These are phyloP conservation scores for Discostella stelligera DNA, from an alignment of 352 stramenopile species.

Conservation along the genomic window DNA sequence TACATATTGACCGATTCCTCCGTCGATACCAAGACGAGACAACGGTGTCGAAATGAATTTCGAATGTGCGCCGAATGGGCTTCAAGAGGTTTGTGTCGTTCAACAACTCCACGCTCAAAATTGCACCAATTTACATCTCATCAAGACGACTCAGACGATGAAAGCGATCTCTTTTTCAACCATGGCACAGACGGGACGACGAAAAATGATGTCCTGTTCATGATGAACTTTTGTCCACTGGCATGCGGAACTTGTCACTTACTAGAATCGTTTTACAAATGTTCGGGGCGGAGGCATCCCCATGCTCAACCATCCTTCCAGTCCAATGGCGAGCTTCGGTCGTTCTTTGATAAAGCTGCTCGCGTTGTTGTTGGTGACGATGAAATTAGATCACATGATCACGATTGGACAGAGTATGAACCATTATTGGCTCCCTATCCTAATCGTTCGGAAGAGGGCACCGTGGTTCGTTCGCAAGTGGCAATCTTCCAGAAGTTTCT, in stretches of 20 bases:
- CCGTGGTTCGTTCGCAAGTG: conserved; percentile 35
- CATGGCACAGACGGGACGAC: background rate
- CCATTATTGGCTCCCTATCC: conserved; percentile 27
- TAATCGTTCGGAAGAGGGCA: conserved; percentile 7
- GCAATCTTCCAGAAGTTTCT: conserved; percentile 40
- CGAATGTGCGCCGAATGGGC: conserved; percentile 45
- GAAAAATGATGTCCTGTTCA: conserved; percentile 24
- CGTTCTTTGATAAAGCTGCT: conserved; percentile 20
- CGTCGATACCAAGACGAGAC: conserved; percentile 23
- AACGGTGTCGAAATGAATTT: conserved; percentile 41
- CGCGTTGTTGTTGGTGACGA: background rate
- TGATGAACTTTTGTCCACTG: conserved; percentile 51
- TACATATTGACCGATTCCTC: conserved; percentile 16
- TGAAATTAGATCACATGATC: background rate
- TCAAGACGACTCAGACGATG: too few species aligned
- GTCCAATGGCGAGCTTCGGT: conserved; percentile 9
- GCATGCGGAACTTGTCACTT: conserved; percentile 41
- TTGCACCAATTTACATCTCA: too few species aligned
- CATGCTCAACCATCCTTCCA: conserved; percentile 18
- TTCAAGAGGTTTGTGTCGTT: conserved; percentile 26
- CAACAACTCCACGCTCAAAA: background rate
- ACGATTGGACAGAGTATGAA: conserved; percentile 10
- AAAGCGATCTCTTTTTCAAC: too few species aligned
- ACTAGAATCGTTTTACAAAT: conserved; percentile 41
- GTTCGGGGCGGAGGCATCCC: conserved; percentile 25